A percentile compares a stretch with the other conserved stretches of the same genome.
Evolutionary conservation across 306 rosid genomes (phyloP).

Genomic region (Erythrophleum fordii): DNA sequence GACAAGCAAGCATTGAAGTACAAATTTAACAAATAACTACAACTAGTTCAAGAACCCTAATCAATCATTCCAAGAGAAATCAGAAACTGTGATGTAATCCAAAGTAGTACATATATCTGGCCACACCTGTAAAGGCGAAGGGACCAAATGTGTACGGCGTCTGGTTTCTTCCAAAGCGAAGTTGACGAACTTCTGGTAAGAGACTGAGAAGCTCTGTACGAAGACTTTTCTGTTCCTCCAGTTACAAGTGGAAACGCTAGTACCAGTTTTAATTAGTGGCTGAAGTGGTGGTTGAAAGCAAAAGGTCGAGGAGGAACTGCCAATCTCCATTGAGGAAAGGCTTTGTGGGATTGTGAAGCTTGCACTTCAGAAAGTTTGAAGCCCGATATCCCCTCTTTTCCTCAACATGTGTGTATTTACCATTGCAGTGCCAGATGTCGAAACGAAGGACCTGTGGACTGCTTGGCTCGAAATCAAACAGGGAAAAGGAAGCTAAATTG

Average conservation of each 20-base stretch:
- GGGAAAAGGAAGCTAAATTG: too few relatives aligned
- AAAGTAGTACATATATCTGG: not conserved
- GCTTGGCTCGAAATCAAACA: too few relatives aligned
- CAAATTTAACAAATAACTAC: not conserved
- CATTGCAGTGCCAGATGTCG: not conserved
- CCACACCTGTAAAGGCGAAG: conserved; percentile 54
- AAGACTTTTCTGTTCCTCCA: conserved; percentile 12
- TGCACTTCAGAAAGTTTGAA: not conserved
- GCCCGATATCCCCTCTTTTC: not conserved
- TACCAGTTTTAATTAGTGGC: not conserved
- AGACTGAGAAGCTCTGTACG: conserved; percentile 30
- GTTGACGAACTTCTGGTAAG: conserved; percentile 48
- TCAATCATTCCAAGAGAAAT: not conserved
- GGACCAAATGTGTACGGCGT: conserved; percentile 40
- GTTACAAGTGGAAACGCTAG: not conserved
- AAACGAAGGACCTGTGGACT: too few relatives aligned
- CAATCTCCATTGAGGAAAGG: conserved; percentile 37
- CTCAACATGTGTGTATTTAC: not conserved
- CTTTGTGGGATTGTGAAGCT: not conserved
- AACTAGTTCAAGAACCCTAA: conserved; percentile 12
- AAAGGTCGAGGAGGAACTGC: conserved; percentile 38
- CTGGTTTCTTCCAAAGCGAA: conserved; percentile 56
- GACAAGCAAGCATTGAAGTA: not conserved
- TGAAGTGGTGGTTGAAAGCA: conserved; percentile 23
- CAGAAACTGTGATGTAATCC: not conserved